Conservation (phyloP, 2,329 filamentous ascomycete genomes). For the Spiromastix sp. region DNA sequence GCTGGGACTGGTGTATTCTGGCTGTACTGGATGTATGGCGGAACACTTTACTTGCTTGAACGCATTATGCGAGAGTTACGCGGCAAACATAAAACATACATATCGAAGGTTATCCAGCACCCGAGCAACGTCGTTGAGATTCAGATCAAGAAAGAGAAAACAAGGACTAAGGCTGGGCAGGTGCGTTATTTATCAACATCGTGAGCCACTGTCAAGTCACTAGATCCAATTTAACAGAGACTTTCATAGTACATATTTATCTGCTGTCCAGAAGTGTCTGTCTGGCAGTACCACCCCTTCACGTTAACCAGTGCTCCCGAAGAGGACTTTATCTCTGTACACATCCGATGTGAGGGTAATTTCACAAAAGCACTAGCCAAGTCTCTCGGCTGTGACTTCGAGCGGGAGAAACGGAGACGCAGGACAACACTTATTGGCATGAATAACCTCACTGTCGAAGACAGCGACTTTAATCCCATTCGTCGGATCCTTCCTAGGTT, state of each 20-base stretch:
- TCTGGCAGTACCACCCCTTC: slow-evolving; percentile 86
- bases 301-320: slow-evolving; percentile 78
- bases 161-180: slow-evolving; percentile 68
- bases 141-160: slow-evolving; percentile 83
- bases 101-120: slow-evolving; percentile 83
- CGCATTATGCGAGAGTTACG: slow-evolving; percentile 67
- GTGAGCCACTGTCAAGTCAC: not conserved
- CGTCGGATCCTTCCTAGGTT: slow-evolving; percentile 66
- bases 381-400: slow-evolving; percentile 66
- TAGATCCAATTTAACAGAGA: slow-evolving; percentile 9
- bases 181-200: slow-evolving; percentile 14
- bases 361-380: slow-evolving; percentile 63
- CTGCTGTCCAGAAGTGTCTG: slow-evolving; percentile 73
- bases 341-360: slow-evolving; percentile 73
- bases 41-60: slow-evolving; percentile 71
- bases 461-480: slow-evolving; percentile 57
- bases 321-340: slow-evolving; percentile 82
- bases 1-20: slow-evolving; percentile 70
- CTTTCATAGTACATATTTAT: slow-evolving; percentile 63
- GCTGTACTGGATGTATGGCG: slow-evolving; percentile 83
- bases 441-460: slow-evolving; percentile 41
- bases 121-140: slow-evolving; percentile 84
- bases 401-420: slow-evolving; percentile 33
- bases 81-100: slow-evolving; percentile 72
- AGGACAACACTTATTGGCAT: slow-evolving; percentile 60